Evolutionary conservation across 2,329 filamentous ascomycete genomes (phyloP), one percentile per base, ranked within the genome.

Genomic region (Colletotrichum melonis): DNA sequence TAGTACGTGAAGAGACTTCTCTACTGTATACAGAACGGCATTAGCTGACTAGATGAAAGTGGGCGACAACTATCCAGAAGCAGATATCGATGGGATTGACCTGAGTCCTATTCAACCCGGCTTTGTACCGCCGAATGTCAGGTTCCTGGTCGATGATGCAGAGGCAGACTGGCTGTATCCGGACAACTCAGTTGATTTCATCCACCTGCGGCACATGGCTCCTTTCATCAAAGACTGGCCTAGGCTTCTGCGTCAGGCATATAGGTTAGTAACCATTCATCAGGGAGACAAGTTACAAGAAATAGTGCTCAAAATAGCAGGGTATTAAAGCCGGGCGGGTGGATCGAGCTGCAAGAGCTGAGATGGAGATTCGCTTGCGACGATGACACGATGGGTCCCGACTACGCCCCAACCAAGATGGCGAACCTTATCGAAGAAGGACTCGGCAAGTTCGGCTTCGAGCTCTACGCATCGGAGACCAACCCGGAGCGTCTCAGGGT

Each of bases 141-240:
- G 69, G 2, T 79, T 79, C 30, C 73, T 78, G 26, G 64, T 80
- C 6, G 78, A 80, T 38, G 78, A 80, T 70, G 76, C 73, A 3
- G 76, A 75, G 5, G 60, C 63, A 14, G 70, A 71, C 3, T 80
- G 78, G 79, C 70, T 76, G 0, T 74, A 81, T 11, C 62, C 75
- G 0, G 59, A 71, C 1, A 22, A 57, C 54, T 64, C 76, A 5
- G 78, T 80, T 56, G 80, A 81, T 54, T 82, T 76, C 35, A 81
- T 84, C 19, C 81, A 84, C 57, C 78, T 80, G 24, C 78, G 82
- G 0, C 80, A 79, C 30, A 81, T 84, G 75, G 77, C 78, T 0
- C 81, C 80, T 1, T 78, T 80, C 3, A 79, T 84, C 63, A 78
- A 77, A 54, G 77, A 67, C 3, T 71, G 68, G 55, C 63, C 68